Evolutionary conservation across 768 basidiomycete genomes (phyloP).

Genomic region (Coprinellus aureogranulatus): DNA sequence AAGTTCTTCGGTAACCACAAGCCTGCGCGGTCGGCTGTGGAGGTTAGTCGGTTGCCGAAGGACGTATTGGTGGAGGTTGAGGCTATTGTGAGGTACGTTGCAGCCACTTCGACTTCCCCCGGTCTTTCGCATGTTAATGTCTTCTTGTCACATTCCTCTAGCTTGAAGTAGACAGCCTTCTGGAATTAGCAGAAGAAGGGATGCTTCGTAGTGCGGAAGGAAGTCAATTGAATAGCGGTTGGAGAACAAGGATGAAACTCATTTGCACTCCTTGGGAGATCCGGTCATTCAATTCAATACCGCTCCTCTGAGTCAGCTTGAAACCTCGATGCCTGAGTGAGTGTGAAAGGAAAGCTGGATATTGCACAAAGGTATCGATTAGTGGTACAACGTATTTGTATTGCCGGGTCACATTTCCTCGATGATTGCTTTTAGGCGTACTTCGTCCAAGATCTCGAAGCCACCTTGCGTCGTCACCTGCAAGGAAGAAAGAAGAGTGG

Average conservation of each 20-base stretch:
- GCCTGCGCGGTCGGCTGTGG: constrained; percentile 90
- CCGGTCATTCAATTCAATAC: neutral
- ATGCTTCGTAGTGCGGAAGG: neutral
- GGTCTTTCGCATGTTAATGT: neutral
- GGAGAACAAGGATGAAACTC: neutral
- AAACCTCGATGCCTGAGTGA: neutral
- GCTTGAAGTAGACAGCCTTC: constrained; percentile 29
- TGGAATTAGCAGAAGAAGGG: neutral
- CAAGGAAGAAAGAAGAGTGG: constrained; percentile 2
- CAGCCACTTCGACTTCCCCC: neutral
- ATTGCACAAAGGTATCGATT: constrained; percentile 1
- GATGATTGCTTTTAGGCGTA: constrained; percentile 76
- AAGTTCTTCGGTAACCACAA: constrained; percentile 87
- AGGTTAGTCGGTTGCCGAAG: constrained; percentile 84
- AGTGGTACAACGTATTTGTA: constrained; percentile 5
- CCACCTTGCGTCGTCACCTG: constrained; percentile 81
- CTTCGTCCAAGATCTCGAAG: constrained; percentile 88
- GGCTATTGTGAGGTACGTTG: constrained; percentile 70
- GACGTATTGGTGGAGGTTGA: constrained; percentile 94
- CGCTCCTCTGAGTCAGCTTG: neutral
- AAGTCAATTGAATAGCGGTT: neutral
- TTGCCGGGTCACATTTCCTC: constrained; percentile 63
- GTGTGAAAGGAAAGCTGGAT: neutral
- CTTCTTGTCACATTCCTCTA: constrained; percentile 7
- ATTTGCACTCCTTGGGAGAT: neutral